A percentile compares a stretch with the other conserved stretches of the same genome.
These are phyloP conservation scores for Chamaecrista fasciculata DNA, from an alignment of 306 rosid species.

Conservation along the genomic window DNA sequence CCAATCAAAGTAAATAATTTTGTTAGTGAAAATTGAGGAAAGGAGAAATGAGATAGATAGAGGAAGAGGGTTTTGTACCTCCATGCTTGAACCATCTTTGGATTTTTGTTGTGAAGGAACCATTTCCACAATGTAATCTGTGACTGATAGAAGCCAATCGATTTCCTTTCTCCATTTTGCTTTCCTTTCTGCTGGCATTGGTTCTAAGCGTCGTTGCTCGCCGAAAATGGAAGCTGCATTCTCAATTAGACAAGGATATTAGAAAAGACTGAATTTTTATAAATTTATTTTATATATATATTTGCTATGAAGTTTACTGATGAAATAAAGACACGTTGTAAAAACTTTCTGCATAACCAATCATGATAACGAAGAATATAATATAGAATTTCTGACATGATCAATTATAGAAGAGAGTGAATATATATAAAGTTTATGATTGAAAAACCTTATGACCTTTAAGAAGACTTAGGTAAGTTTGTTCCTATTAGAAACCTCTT, in stretches of 20 bases:
- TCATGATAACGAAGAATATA: too few relatives aligned
- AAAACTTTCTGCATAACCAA: too few relatives aligned
- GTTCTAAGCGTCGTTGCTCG: slow-evolving; percentile 82
- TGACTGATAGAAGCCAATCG: slow-evolving; percentile 81
- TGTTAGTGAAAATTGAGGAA: background rate
- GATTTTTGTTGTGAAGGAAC: slow-evolving; percentile 80
- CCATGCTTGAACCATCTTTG: slow-evolving; percentile 83
- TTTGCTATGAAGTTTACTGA: too few relatives aligned
- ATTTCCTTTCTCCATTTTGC: slow-evolving; percentile 87
- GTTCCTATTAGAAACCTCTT: too few relatives aligned
- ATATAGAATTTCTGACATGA: too few relatives aligned
- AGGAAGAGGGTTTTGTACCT: slow-evolving; percentile 55
- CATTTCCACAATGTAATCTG: slow-evolving; percentile 85
- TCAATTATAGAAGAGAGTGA: too few relatives aligned
- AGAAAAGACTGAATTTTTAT: too few relatives aligned
- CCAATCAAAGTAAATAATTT: slow-evolving; percentile 26
- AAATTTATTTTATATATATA: too few relatives aligned
- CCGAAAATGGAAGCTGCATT: slow-evolving; percentile 93
- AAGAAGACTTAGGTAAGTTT: too few relatives aligned
- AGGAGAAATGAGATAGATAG: background rate
- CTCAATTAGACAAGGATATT: slow-evolving; percentile 26
- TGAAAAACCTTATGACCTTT: too few relatives aligned
- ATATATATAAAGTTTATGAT: too few relatives aligned
- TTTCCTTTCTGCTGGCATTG: slow-evolving; percentile 74
- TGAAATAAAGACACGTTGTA: too few relatives aligned